phyloP scores from a whole-genome alignment of 495 filamentous ascomycete genomes.

The Massariosphaeria phaeospora region DNA sequence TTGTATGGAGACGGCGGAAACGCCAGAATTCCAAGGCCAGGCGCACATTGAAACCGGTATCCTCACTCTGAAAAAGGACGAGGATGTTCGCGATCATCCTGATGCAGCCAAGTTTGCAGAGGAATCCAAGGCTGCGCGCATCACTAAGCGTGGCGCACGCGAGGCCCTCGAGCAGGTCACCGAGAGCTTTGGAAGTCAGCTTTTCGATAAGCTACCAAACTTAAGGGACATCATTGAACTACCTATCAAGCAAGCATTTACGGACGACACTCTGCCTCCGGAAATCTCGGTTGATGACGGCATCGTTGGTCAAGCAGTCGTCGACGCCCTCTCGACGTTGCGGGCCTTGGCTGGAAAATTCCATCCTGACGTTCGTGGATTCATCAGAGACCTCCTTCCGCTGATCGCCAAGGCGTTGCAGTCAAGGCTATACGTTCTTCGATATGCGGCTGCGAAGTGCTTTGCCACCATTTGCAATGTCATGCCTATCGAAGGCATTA shows the following conservation, averaged over 20 bases:
- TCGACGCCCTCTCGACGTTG: conserved; percentile 89
- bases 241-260: conserved; percentile 69
- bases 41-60: conserved; percentile 69
- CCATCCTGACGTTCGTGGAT: conserved; percentile 63
- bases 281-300: conserved; percentile 63
- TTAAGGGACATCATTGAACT: conserved; percentile 72
- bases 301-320: conserved; percentile 79
- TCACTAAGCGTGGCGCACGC: conserved; percentile 87
- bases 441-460: conserved; percentile 96
- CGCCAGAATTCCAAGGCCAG: conserved; percentile 85
- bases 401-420: conserved; percentile 79
- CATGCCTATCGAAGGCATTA: conserved; percentile 91
- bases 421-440: conserved; percentile 80
- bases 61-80: conserved; percentile 89
- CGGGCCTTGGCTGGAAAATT: conserved; percentile 85
- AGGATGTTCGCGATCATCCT: conserved; percentile 86
- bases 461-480: conserved; percentile 96
- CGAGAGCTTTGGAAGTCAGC: conserved; percentile 64
- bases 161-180: conserved; percentile 88
- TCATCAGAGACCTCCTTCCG: conserved; percentile 79
- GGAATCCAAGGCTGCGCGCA: conserved; percentile 78
- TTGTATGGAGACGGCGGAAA: conserved; percentile 94
- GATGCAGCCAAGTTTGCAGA: conserved; percentile 83
- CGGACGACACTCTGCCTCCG: conserved; percentile 60
- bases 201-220: conserved; percentile 76